Percentiles rank a stretch among this genome's conserved stretches.
phyloP scores from a whole-genome alignment of 345 rosid species.

The Lagerstroemia speciosa region DNA sequence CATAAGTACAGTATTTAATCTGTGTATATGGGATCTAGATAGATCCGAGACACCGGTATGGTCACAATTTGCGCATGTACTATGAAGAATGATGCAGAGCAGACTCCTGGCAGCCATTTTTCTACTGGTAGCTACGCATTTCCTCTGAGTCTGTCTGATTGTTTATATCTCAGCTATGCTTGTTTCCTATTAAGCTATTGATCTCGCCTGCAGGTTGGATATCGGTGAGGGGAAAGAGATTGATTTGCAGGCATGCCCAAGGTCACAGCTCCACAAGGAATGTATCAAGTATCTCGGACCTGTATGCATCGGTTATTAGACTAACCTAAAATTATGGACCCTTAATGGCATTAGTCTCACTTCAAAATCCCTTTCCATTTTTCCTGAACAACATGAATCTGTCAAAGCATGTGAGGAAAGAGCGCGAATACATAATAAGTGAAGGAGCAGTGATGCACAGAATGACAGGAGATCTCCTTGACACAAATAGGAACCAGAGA shows the following conservation, averaged over 20 bases:
- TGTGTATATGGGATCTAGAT: constrained; percentile 28
- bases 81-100: constrained; percentile 64
- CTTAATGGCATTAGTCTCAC: not conserved
- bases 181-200: not conserved
- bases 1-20: no score
- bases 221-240: constrained; percentile 72
- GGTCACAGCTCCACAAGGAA: constrained; percentile 55
- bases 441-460: constrained; percentile 60
- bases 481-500: constrained; percentile 38
- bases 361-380: not conserved
- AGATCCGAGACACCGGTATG: constrained; percentile 91
- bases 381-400: not conserved
- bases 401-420: constrained; percentile 68
- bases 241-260: constrained; percentile 51
- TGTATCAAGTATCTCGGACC: constrained; percentile 89
- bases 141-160: not conserved
- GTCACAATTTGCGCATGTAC: constrained; percentile 61
- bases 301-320: constrained; percentile 32
- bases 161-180: no score
- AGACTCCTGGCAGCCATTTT: constrained; percentile 79
- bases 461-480: constrained; percentile 34
- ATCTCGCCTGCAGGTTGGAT: constrained; percentile 52
- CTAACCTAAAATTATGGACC: not conserved
- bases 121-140: constrained; percentile 49
- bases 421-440: constrained; percentile 48